Evolutionary conservation across 441 rosid species (phyloP).

Genomic region (Arabidopsis hybrid): DNA sequence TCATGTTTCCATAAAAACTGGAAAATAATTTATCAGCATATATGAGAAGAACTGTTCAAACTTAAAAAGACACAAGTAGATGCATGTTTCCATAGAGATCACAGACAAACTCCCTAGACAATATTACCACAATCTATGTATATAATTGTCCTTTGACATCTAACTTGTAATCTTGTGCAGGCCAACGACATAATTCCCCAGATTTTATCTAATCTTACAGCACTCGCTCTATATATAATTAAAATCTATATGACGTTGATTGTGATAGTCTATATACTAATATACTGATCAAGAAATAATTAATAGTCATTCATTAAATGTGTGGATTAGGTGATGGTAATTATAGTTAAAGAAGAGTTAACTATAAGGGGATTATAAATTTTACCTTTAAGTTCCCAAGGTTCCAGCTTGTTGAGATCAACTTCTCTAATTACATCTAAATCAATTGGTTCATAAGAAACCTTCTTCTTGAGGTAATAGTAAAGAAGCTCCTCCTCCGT

Average conservation of each 20-base stretch:
- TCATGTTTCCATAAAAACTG: conserved; percentile 41
- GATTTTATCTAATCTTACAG: neutral
- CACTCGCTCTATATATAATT: neutral
- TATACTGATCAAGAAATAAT: conserved; percentile 11
- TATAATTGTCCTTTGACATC: conserved; percentile 31
- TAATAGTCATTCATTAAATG: conserved; percentile 8
- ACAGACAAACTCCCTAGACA: conserved; percentile 42
- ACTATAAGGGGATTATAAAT: conserved; percentile 11
- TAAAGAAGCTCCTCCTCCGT: conserved; percentile 79
- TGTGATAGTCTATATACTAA: neutral
- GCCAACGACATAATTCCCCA: conserved; percentile 16
- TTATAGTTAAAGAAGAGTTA: conserved; percentile 17
- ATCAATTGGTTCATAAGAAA: conserved; percentile 70
- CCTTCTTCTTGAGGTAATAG: conserved; percentile 74
- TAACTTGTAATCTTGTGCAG: conserved; percentile 44
- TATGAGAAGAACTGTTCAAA: conserved; percentile 17
- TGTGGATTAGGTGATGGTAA: conserved; percentile 33
- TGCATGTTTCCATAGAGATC: conserved; percentile 41
- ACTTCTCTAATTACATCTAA: conserved; percentile 77
- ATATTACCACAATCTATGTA: conserved; percentile 36
- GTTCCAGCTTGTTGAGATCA: conserved; percentile 82
- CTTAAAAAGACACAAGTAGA: conserved; percentile 6
- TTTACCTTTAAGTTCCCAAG: conserved; percentile 80
- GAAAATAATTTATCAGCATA: conserved; percentile 33
- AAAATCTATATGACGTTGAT: conserved; percentile 14